Percentiles rank a stretch among this genome's conserved stretches.
phyloP scores from a whole-genome alignment of 2,329 filamentous ascomycete species.

The Phyllosticta capitalensis region DNA sequence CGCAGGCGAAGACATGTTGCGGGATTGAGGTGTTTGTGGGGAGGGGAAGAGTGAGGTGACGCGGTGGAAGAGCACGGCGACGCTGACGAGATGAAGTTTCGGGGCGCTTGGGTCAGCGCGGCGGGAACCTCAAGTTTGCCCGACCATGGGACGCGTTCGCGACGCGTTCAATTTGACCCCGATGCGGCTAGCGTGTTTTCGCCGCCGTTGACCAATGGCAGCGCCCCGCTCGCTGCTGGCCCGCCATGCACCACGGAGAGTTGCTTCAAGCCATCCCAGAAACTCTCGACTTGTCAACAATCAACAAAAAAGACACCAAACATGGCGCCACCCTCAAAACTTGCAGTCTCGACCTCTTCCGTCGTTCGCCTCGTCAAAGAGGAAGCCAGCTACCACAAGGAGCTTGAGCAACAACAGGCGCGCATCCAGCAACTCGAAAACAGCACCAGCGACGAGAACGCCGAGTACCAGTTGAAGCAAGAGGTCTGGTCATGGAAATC shows the following conservation, averaged over 20 bases:
- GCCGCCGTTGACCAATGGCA: neutral
- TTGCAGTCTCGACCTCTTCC: constrained; percentile 70
- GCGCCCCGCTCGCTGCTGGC: neutral
- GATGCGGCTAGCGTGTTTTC: constrained; percentile 19
- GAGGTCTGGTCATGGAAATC: constrained; percentile 51
- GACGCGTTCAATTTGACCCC: constrained; percentile 9
- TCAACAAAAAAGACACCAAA: constrained; percentile 9
- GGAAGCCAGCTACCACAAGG: constrained; percentile 80
- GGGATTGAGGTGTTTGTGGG: neutral
- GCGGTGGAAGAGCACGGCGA: neutral
- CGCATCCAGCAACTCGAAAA: constrained; percentile 60
- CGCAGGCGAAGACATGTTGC: constrained; percentile 53
- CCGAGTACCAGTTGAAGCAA: constrained; percentile 71
- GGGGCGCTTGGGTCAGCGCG: neutral
- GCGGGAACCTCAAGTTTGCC: constrained; percentile 1
- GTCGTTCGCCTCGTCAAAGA: constrained; percentile 84
- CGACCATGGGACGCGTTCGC: constrained; percentile 1
- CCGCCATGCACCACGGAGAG: constrained; percentile 7
- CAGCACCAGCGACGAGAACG: constrained; percentile 59
- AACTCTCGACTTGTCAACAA: neutral
- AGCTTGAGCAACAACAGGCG: constrained; percentile 64
- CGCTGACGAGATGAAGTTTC: constrained; percentile 6
- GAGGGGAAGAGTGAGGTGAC: neutral
- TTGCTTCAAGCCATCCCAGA: neutral
- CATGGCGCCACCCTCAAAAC: constrained; percentile 69